Percentiles rank a stretch among this genome's conserved stretches.
These are phyloP conservation scores for Nidularia pulvinata DNA, from an alignment of 768 basidiomycete genomes.

Conservation along the genomic window DNA sequence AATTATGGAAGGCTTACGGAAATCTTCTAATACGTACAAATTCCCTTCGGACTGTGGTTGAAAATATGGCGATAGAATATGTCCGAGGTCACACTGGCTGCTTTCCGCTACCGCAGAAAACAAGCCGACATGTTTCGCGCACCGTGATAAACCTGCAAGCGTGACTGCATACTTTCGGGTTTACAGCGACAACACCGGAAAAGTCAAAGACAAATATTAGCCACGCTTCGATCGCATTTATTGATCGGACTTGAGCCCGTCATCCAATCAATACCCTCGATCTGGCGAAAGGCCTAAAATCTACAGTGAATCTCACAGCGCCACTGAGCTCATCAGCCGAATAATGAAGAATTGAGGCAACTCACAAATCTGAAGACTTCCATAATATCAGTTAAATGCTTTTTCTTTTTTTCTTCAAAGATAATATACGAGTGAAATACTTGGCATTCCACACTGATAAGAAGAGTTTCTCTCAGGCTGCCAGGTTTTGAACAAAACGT, in stretches of 20 bases:
- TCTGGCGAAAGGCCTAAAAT: neutral
- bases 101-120: too few species aligned
- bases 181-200: neutral
- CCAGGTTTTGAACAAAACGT: neutral
- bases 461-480: slow-evolving; percentile 2
- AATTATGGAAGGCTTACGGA: slow-evolving; percentile 7
- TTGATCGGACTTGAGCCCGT: neutral
- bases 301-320: neutral
- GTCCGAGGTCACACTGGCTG: neutral
- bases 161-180: neutral
- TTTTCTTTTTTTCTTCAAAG: too few species aligned
- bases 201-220: neutral
- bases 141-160: too few species aligned
- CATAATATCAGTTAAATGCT: too few species aligned
- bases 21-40: slow-evolving; percentile 10
- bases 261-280: slow-evolving; percentile 1
- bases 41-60: neutral
- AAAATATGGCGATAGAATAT: neutral
- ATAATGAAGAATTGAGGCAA: neutral
- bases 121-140: too few species aligned
- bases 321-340: neutral
- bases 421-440: neutral
- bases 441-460: neutral
- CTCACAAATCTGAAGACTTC: too few species aligned
- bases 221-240: neutral